Conservation (phyloP, 257 asterid species). For the Solanum phureja region DNA sequence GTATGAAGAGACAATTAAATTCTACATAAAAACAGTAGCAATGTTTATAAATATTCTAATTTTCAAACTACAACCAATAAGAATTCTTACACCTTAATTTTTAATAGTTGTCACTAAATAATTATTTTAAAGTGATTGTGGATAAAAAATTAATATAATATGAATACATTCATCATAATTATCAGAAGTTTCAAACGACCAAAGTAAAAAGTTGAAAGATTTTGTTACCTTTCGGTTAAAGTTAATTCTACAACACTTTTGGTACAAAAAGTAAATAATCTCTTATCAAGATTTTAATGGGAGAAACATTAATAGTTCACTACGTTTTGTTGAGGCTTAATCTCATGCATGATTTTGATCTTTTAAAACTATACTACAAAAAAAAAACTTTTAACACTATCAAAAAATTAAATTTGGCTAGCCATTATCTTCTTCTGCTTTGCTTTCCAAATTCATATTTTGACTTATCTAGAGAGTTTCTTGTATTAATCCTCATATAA, state of each 20-base stretch:
- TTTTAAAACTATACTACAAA: not conserved
- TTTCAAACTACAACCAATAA: not conserved
- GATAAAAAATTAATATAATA: not conserved
- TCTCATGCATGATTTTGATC: not conserved
- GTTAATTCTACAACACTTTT: not conserved
- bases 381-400: too few species aligned
- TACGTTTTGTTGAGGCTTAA: not conserved
- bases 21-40: not conserved
- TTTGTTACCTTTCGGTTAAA: not conserved
- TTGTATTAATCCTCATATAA: not conserved
- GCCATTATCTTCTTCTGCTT: not conserved
- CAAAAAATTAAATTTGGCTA: too few species aligned
- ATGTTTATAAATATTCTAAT: too few species aligned
- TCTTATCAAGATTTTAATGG: not conserved
- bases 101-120: not conserved
- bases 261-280: not conserved
- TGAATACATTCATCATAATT: not conserved
- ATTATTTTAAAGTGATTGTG: not conserved
- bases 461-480: not conserved
- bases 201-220: not conserved
- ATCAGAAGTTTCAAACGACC: not conserved
- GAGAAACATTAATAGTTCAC: not conserved
- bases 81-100: not conserved
- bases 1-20: not conserved
- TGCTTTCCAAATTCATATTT: not conserved